Evolutionary conservation across 2,329 filamentous ascomycete genomes (phyloP), one percentile per base, ranked within the genome.

Genomic region (Pyricularia pennisetigena): DNA sequence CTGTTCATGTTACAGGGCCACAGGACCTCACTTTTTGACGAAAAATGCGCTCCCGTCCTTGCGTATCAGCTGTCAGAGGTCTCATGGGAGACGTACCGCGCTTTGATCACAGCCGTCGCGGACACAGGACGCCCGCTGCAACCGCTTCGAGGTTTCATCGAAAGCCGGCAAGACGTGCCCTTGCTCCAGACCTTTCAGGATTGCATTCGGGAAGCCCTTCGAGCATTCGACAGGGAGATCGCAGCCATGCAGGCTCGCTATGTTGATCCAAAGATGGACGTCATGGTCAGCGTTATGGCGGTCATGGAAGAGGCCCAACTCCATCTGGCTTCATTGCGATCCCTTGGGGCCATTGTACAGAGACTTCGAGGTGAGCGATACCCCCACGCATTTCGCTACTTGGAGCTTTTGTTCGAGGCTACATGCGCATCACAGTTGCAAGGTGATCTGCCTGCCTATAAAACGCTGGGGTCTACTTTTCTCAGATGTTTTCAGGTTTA

Each of bases 1-100:
- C 81, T 97, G 0, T 94, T 92, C 73, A 96, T 97, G 92, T 83
- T 98, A 0, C 86, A 88, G 68, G 94, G 94, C 0, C 80, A 95
- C 4, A 85, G 88, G 6, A 94, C 91, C 2, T 89, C 88, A 1
- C 75, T 97, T 0, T 97, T 94, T 73, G 79, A 79, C 68, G 26
- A 72, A 3, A 74, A 81, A 65, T 80, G 79, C 16, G 71, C 75
- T 7, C 80, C 81, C 0, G 75, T 78, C 1, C 73, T 78, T 4
- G 73, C 72, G 1, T 85, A 82, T 68, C 82, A 85, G 68, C 78
- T 86, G 29, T 73, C 77, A 0, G 79, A 83, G 68, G 75, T 85
- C 12, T 82, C 82, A 0, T 81, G 79, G 80, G 81, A 84, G 26
- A 81, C 83, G 0, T 82, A 85, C 74, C 79, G 77, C 67, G 82